Base-by-base conservation (phyloP, 164 flowering plant species). In the Santalum album region DNA sequence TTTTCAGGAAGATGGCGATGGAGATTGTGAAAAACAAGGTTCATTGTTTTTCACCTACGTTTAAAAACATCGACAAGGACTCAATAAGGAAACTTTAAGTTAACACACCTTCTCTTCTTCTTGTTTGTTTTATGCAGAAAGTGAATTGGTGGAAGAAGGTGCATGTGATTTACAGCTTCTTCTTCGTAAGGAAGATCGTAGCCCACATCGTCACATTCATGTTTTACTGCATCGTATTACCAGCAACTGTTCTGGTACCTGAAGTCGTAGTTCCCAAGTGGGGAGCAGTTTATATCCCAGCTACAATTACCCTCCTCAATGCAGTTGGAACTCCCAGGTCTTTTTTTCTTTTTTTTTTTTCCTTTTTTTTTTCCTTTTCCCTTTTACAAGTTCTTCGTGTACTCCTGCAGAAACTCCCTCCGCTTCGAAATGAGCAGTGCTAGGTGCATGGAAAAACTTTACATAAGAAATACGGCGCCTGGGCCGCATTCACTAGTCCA, bases 1-100 rank as follows among this genome's bases (percentile, higher is more conserved):
- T 81, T 19, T 78, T 76, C 55, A 73, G 77, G 60, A 81, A 81
- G 62, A 81, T 81, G 87, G 60, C 58, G 1, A 63, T 73, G 82
- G 87, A 81, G 61, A 81, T 81, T 14, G 38, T 76, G 12, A 61
- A 46, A 53, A 81, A 76, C 69, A 68, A 78, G 76, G 86, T 78
- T 27, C 16, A 24, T 7, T 49, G 20, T 16, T n/a, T n/a, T n/a
- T n/a, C n/a, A n/a, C n/a, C n/a, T n/a, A n/a, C n/a, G n/a, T n/a
- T n/a, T n/a, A n/a, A n/a, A n/a, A n/a, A n/a, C n/a, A n/a, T n/a
- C n/a, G n/a, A n/a, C n/a, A n/a, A n/a, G n/a, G n/a, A n/a, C n/a
- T n/a, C n/a, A n/a, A n/a, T n/a, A n/a, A n/a, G n/a, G n/a, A n/a
- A n/a, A n/a, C n/a, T n/a, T n/a, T n/a, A n/a, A n/a, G n/a, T n/a